Conservation (phyloP, 2,329 filamentous ascomycete species). For the Apiospora saccharicola region DNA sequence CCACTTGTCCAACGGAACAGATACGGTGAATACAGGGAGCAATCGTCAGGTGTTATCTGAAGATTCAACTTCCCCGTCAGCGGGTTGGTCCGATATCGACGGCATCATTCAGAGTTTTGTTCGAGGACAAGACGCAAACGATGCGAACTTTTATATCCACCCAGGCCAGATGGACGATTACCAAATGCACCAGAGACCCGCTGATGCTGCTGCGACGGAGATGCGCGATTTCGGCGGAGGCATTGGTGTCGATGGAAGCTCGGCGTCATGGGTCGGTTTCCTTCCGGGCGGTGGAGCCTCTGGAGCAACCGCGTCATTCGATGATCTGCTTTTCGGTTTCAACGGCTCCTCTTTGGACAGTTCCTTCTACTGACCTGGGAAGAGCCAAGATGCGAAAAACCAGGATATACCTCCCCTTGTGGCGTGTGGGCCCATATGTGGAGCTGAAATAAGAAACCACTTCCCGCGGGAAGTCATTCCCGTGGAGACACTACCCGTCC, state of each 20-base stretch:
- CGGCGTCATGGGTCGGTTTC: neutral
- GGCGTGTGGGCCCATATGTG: neutral
- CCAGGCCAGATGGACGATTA: neutral
- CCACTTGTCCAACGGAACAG: neutral
- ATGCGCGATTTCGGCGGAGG: neutral
- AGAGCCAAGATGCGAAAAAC: neutral
- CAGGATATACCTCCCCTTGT: neutral
- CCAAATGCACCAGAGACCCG: neutral
- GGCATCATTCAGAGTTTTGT: slow-evolving; percentile 27
- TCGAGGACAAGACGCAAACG: neutral
- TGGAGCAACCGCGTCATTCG: neutral
- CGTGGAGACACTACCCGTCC: neutral
- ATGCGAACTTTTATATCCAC: too few relatives aligned
- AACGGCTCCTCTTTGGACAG: slow-evolving; percentile 8
- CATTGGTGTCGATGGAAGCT: neutral
- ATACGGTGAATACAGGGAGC: rapidly evolving
- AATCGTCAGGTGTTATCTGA: neutral
- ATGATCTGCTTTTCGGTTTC: slow-evolving; percentile 25
- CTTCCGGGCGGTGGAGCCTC: neutral
- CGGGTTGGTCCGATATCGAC: slow-evolving; percentile 23
- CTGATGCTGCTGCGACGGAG: neutral
- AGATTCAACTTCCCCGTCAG: neutral
- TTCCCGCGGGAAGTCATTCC: neutral
- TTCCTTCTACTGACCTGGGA: neutral
- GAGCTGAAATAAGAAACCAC: too few relatives aligned